Evolutionary conservation across 345 rosid genomes (phyloP), one percentile per base, ranked within the genome.

Genomic region (Murraya koenigii): DNA sequence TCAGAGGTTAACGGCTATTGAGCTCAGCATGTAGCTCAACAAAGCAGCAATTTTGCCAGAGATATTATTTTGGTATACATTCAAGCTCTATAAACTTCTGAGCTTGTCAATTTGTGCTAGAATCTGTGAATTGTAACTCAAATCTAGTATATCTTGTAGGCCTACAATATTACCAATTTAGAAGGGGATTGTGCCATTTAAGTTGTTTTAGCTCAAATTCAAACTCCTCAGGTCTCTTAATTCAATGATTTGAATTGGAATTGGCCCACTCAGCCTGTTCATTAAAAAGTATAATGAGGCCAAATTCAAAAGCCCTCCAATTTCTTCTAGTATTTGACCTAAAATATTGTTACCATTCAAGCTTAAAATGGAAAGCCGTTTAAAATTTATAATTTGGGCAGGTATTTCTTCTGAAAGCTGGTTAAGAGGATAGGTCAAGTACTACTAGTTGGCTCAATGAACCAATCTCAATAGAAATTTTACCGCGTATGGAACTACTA

Each of bases 41-140:
- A 83, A 23, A 19, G 80, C 26, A 33, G 89, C 86, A 63, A 86
- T 74, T 22, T 78, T 7, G 39, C 87, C 82, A 1, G 56, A 13
- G 49, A 88, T 81, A 35, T 81, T 63, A n/a, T 86, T 88, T 56
- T 74, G 66, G 8, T 88, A 86, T 1, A 88, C 58, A 62, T 84
- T 74, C 41, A 84, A 79, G 59, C 23, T 74, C 60, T 85, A 77
- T 56, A 85, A 61, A 25, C 32, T 81, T 17, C 41, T 33, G 14
- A 88, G 78, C 69, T 83, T 79, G 28, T 80, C 85, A 19, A 84
- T 72, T 55, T 81, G 85, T 55, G 61, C 8, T 32, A 86, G 89
- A 20, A 88, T 86, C 56, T 44, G 76, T 14, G 74, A 70, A 60
- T 82, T 88, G 4, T 66, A 26, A 72, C 91, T 86, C 52, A 88